phyloP scores from a whole-genome alignment of 345 rosid genomes.

The Ceriops tagal region DNA sequence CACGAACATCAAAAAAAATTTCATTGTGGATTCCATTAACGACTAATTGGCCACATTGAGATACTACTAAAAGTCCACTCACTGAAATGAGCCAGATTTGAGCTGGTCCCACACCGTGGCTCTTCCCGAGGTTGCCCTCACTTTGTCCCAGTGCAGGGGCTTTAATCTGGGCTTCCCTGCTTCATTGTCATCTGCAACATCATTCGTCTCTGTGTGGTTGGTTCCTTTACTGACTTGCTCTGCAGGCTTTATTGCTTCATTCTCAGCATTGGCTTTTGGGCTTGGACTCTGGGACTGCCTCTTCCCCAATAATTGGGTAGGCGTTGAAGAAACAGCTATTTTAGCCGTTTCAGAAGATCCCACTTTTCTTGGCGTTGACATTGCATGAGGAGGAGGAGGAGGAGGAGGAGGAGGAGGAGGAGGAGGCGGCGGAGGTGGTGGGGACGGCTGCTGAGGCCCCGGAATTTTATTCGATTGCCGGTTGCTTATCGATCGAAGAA shows the following conservation, averaged over 20 bases:
- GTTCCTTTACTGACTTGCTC: conserved; percentile 36
- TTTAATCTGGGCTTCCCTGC: conserved; percentile 76
- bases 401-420: conserved; percentile 40
- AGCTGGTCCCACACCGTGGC: conserved; percentile 99
- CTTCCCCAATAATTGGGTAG: conserved; percentile 29
- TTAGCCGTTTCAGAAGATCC: conserved; percentile 28
- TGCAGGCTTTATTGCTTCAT: conserved; percentile 23
- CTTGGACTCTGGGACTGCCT: conserved; percentile 41
- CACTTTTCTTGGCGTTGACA: conserved; percentile 33
- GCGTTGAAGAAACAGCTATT: conserved; percentile 25
- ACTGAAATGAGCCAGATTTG: conserved; percentile 95
- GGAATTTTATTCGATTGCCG: conserved; percentile 31
- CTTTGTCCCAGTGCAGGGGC: conserved; percentile 99
- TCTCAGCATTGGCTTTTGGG: conserved; percentile 32
- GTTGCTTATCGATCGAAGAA: conserved; percentile 57
- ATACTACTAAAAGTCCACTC: conserved; percentile 26
- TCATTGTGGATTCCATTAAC: background rate
- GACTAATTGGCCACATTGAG: background rate
- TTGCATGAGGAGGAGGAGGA: conserved; percentile 30
- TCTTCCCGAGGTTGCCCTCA: conserved; percentile 87
- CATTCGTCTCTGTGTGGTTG: conserved; percentile 46
- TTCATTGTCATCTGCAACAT: conserved; percentile 56
- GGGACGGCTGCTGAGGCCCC: conserved; percentile 44
- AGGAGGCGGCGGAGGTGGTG: conserved; percentile 51
- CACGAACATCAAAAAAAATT: conserved; percentile 13